phyloP scores from a whole-genome alignment of 2,329 filamentous ascomycete species.

The Venturia asperata region DNA sequence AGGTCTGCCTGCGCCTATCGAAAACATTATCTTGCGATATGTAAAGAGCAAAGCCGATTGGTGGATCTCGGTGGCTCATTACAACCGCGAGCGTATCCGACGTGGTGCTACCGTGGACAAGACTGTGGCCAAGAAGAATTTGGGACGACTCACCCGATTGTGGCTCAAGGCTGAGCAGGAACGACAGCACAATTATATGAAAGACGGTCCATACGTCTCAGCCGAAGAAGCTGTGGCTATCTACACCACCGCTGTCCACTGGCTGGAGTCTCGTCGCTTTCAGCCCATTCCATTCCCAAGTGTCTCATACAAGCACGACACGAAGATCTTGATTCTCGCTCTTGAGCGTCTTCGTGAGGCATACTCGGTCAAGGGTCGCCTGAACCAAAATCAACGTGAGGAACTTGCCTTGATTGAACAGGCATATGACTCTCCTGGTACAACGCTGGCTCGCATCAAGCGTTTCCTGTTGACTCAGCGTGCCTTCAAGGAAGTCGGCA shows the following conservation, averaged over 20 bases:
- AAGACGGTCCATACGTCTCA: slow-evolving; percentile 96
- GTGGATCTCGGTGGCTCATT: slow-evolving; percentile 99
- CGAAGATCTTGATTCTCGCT: slow-evolving; percentile 94
- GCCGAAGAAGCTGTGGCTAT: slow-evolving; percentile 98
- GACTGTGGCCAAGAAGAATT: slow-evolving; percentile 98
- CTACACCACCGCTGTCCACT: slow-evolving; percentile 97
- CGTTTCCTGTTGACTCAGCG: slow-evolving; percentile 93
- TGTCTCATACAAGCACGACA: slow-evolving; percentile 99
- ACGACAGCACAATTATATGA: slow-evolving; percentile 98
- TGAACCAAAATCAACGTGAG: slow-evolving; percentile 96
- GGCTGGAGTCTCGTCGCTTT: slow-evolving; percentile 96
- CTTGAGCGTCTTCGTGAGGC: slow-evolving; percentile 88
- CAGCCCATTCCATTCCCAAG: slow-evolving; percentile 98
- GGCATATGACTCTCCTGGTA: slow-evolving; percentile 95
- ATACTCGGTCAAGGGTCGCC: slow-evolving; percentile 92
- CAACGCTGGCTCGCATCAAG: slow-evolving; percentile 92
- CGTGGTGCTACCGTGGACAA: slow-evolving; percentile 97
- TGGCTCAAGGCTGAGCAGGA: slow-evolving; percentile 99
- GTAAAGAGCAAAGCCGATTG: slow-evolving; percentile 99
- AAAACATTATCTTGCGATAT: slow-evolving; percentile 97
- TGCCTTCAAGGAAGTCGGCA: slow-evolving; percentile 98
- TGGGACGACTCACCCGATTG: slow-evolving; percentile 85
- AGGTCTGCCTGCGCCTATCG: slow-evolving; percentile 89
- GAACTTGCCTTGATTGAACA: slow-evolving; percentile 96
- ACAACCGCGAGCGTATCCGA: slow-evolving; percentile 95